Evolutionary conservation across 2,329 filamentous ascomycete species (phyloP), one percentile per base, ranked within the genome.

Genomic region (Sclerotinia minor): DNA sequence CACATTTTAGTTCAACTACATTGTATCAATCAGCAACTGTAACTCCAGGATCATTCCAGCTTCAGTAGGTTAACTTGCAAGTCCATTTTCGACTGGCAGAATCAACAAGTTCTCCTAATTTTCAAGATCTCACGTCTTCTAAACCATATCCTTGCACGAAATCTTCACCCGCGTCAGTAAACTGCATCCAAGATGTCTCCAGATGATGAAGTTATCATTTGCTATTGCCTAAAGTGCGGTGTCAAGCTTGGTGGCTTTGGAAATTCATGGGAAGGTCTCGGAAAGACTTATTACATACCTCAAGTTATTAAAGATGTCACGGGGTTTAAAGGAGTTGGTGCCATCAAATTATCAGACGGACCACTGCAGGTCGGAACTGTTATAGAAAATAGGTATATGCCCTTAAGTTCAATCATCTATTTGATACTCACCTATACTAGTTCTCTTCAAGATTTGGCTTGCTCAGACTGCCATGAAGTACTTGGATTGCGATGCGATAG

Each of bases 251-350:
- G 72, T 1, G 68, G 68, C 49, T 77, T 76, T 54, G 65, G 68
- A 38, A 78, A 77, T 58, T 70, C 70, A 1, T 78, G 76, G 75
- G 73, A 72, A 68, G 70, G 69, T 6, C 75, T 77, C 52, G 76
- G 76, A 17, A 77, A 74, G 53, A 73, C 69, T 11, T 76, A 77
- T 65, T 74, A 70, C 52, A 75, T 71, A 45, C 75, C 76, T 35
- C 68, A 73, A 21, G 69, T 74, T 66, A 64, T 70, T 3, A 69
- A 69, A 29, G 53, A 67, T 55, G 60, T 41, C 17, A 64, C 59
- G 54, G 76, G 75, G 19, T 70, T 77, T 35, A 69, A 73, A 64
- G 68, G 66, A 19, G 65, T 67, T n/a, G 75, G 75, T 3, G 59
- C 71, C 26, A 60, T 74, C 64, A 67, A 72, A 68, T 71, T 69